Conservation (phyloP, 208 protist genomes). For the Trypanosoma rangeli region DNA sequence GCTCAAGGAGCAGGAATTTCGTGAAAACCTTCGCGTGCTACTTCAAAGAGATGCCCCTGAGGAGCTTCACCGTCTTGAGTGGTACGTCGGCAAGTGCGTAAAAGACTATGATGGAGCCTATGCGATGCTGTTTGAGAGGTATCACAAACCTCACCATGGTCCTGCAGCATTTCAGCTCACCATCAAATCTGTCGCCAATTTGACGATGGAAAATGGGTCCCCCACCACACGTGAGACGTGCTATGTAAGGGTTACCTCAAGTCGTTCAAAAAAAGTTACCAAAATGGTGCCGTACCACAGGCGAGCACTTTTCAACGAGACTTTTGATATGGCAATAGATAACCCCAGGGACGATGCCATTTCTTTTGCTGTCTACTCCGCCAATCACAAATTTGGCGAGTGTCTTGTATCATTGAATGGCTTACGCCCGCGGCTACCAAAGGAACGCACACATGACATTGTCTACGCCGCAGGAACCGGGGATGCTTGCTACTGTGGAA, state of each 20-base stretch:
- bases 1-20: slow-evolving; percentile 57
- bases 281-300: slow-evolving; percentile 46
- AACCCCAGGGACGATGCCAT: slow-evolving; percentile 44
- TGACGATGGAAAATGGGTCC: slow-evolving; percentile 44
- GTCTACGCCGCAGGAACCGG: slow-evolving; percentile 70
- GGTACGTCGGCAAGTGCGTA: slow-evolving; percentile 58
- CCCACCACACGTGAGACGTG: slow-evolving; percentile 44
- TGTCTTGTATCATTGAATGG: slow-evolving; percentile 58
- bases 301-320: slow-evolving; percentile 50
- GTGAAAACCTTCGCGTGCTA: slow-evolving; percentile 47
- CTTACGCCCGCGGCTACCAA: slow-evolving; percentile 42
- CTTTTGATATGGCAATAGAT: slow-evolving; percentile 43
- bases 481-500: slow-evolving; percentile 58
- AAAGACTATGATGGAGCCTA: slow-evolving; percentile 30
- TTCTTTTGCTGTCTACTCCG: slow-evolving; percentile 47
- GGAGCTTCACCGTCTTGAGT: slow-evolving; percentile 82
- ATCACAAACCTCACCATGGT: slow-evolving; percentile 6
- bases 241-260: slow-evolving; percentile 44
- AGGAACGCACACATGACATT: slow-evolving; percentile 56
- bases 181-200: slow-evolving; percentile 45
- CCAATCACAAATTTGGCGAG: slow-evolving; percentile 59
- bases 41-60: slow-evolving; percentile 56
- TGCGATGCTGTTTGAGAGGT: slow-evolving; percentile 13
- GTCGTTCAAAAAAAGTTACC: slow-evolving; percentile 30
- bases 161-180: slow-evolving; percentile 48